These are phyloP conservation scores for Cordyceps cicadae DNA, from an alignment of 2,329 filamentous ascomycete species.

Conservation along the genomic window DNA sequence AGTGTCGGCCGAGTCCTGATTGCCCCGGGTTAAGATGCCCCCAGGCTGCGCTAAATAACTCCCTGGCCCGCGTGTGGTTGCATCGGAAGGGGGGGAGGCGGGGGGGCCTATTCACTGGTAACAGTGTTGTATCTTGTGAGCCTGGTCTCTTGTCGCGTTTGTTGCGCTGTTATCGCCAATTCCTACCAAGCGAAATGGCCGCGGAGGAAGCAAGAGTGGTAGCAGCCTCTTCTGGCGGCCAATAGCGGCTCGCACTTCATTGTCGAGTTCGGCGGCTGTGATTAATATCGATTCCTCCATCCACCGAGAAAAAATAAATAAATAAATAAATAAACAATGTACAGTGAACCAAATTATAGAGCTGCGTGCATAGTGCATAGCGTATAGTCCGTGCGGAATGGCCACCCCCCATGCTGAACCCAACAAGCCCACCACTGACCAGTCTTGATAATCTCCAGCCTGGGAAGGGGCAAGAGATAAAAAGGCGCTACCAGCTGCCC, in stretches of 20 bases:
- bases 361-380: neutral
- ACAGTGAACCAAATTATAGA: neutral
- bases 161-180: neutral
- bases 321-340: neutral
- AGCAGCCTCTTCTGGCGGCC: neutral
- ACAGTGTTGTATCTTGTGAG: neutral
- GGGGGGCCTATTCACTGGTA: no score
- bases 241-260: neutral
- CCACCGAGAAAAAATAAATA: neutral
- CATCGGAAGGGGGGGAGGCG: neutral
- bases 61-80: neutral
- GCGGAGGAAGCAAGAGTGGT: no score
- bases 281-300: neutral
- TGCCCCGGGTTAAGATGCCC: neutral
- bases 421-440: no score
- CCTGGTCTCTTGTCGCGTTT: neutral
- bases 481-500: neutral
- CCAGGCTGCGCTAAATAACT: neutral
- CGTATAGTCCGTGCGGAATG: conserved; percentile 2
- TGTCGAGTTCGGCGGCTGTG: neutral
- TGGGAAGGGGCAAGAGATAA: neutral
- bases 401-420: neutral
- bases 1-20: conserved; percentile 7
- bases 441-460: neutral
- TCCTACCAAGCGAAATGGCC: no score